Percentiles rank a stretch among this genome's conserved stretches.
Evolutionary conservation across 108 stramenopile species (phyloP).

Genomic region (Mediolabrus comicus): DNA sequence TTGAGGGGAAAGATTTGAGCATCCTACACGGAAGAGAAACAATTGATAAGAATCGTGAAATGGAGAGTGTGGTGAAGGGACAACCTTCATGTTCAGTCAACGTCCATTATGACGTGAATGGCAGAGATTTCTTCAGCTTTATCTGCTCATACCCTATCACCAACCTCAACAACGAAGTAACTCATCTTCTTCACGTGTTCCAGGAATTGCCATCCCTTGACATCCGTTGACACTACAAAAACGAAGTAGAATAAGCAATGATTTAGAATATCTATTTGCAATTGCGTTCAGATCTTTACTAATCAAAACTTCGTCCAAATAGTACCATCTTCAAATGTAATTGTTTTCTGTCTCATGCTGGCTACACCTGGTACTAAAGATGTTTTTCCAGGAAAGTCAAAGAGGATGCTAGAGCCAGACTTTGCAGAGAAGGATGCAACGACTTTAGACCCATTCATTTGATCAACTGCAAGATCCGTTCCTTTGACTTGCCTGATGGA

Average conservation of each 20-base stretch:
- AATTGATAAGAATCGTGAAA: conserved; percentile 42
- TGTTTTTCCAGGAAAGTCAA: neutral
- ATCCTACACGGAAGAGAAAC: conserved; percentile 47
- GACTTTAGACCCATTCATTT: neutral
- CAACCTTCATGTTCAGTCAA: conserved; percentile 57
- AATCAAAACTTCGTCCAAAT: neutral
- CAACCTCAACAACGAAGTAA: conserved; percentile 57
- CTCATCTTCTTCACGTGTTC: conserved; percentile 56
- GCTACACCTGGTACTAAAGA: neutral
- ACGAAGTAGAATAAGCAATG: conserved; percentile 19
- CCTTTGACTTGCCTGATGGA: neutral
- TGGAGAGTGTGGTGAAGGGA: conserved; percentile 57
- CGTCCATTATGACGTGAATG: conserved; percentile 66
- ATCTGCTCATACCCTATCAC: conserved; percentile 82
- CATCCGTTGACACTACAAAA: conserved; percentile 4
- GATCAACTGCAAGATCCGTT: neutral
- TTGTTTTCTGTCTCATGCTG: neutral
- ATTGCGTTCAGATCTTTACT: too few relatives aligned
- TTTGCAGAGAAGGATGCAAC: neutral
- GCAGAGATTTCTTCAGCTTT: conserved; percentile 68
- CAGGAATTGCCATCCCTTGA: conserved; percentile 39
- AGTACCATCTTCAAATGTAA: neutral
- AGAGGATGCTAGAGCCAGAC: neutral
- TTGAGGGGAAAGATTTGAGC: conserved; percentile 61
- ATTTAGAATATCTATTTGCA: too few relatives aligned